Percentiles rank a stretch among this genome's conserved stretches.
phyloP scores from a whole-genome alignment of 2,329 filamentous ascomycete genomes.

The Fusarium sp. region DNA sequence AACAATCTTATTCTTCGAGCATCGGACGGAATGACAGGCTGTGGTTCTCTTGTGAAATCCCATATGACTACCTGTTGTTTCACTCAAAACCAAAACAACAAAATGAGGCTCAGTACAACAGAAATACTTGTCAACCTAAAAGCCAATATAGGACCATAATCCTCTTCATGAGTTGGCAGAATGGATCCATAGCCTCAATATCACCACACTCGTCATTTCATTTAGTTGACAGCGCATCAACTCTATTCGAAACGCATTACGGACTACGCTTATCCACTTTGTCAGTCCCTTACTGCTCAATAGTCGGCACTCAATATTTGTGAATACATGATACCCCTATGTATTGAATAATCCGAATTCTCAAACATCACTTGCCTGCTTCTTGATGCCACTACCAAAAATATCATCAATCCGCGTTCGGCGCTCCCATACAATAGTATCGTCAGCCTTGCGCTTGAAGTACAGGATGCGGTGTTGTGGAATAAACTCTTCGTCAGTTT shows the following conservation, averaged over 20 bases:
- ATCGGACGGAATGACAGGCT: neutral
- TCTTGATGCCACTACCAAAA: conserved; percentile 65
- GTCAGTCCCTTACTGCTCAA: conserved; percentile 9
- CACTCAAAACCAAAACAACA: neutral
- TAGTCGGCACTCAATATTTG: conserved; percentile 14
- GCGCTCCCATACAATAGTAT: conserved; percentile 68
- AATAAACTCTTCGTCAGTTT: conserved; percentile 75
- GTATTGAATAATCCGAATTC: conserved; percentile 5
- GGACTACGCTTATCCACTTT: neutral
- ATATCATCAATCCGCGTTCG: conserved; percentile 64
- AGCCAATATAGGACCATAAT: neutral
- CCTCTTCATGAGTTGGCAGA: conserved; percentile 2
- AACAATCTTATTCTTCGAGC: neutral
- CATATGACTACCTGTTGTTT: neutral
- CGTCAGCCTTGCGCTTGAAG: conserved; percentile 67
- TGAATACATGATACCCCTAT: conserved; percentile 13
- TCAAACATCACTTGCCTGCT: conserved; percentile 13
- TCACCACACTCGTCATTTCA: neutral
- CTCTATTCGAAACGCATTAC: conserved; percentile 19
- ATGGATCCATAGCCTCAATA: conserved; percentile 7
- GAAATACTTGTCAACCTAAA: neutral
- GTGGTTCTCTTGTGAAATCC: neutral
- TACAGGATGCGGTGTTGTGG: conserved; percentile 73
- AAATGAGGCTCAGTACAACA: neutral
- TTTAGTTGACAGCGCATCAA: conserved; percentile 23